Evolutionary conservation across 345 rosid species (phyloP).

Genomic region (Carallia brachiata): DNA sequence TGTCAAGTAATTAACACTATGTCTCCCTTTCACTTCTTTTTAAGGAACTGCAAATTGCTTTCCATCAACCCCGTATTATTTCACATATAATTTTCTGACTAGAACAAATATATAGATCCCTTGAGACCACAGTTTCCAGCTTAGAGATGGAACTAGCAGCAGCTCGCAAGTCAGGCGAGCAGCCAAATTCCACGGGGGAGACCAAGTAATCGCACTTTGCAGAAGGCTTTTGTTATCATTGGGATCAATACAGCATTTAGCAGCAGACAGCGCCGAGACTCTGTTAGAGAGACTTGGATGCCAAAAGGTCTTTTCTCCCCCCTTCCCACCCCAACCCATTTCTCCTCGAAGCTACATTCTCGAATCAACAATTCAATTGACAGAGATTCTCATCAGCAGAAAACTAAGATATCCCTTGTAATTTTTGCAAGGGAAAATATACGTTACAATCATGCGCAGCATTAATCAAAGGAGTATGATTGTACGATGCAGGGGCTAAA

Average conservation of each 20-base stretch:
- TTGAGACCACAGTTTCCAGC: conserved; percentile 64
- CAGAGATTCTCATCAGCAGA: too few species aligned
- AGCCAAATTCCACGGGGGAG: conserved; percentile 18
- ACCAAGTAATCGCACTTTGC: conserved; percentile 44
- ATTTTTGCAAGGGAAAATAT: too few species aligned
- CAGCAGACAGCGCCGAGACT: conserved; percentile 78
- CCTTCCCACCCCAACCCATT: too few species aligned
- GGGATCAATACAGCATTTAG: conserved; percentile 94
- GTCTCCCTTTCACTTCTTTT: neutral
- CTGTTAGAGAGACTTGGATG: conserved; percentile 80
- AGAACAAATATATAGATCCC: conserved; percentile 35
- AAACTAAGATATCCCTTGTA: too few species aligned
- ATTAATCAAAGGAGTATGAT: neutral
- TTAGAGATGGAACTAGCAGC: conserved; percentile 65
- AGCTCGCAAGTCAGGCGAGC: conserved; percentile 29
- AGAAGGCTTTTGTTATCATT: conserved; percentile 71
- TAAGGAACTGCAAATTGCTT: neutral
- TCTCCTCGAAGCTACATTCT: too few species aligned
- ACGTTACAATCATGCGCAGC: too few species aligned
- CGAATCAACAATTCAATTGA: too few species aligned
- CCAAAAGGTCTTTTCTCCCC: conserved; percentile 44
- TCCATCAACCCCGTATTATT: neutral
- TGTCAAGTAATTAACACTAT: conserved; percentile 37
- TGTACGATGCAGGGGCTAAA: conserved; percentile 48
- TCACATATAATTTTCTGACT: neutral